Conservation (phyloP, 495 filamentous ascomycete species). For the Niebla homalea region DNA sequence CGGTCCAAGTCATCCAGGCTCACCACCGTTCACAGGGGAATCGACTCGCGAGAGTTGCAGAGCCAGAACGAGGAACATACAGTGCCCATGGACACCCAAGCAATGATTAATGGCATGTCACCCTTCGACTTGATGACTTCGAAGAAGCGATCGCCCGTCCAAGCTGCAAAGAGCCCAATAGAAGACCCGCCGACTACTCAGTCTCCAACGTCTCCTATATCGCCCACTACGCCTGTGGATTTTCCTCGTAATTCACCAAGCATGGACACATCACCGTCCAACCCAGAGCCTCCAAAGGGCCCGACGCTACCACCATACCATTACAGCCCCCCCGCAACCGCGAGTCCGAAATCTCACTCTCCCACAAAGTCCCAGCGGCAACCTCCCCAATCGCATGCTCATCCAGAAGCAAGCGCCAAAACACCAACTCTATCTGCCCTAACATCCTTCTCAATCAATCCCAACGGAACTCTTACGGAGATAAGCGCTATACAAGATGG, state of each 20-base stretch:
- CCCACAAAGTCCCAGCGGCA: slow-evolving; percentile 1
- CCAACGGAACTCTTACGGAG: slow-evolving; percentile 14
- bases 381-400: neutral
- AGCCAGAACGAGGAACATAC: slow-evolving; percentile 3
- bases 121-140: slow-evolving; percentile 35
- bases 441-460: slow-evolving; percentile 15
- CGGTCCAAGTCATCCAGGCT: neutral
- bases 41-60: neutral
- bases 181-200: neutral
- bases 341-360: neutral
- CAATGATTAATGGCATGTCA: slow-evolving; percentile 35
- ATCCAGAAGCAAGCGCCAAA: neutral
- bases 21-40: neutral
- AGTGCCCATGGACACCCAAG: slow-evolving; percentile 33
- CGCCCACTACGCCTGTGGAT: neutral
- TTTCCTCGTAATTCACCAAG: slow-evolving; percentile 1
- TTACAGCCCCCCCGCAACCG: neutral
- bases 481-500: slow-evolving; percentile 11
- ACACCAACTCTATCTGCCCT: slow-evolving; percentile 8
- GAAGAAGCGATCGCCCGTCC: slow-evolving; percentile 20
- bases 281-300: neutral
- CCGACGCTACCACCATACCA: neutral
- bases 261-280: slow-evolving; percentile 9
- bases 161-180: neutral
- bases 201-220: slow-evolving; percentile 1